Base-by-base conservation (phyloP, 176 grass and related monocot genomes). In the Aegilops sharonensis region DNA sequence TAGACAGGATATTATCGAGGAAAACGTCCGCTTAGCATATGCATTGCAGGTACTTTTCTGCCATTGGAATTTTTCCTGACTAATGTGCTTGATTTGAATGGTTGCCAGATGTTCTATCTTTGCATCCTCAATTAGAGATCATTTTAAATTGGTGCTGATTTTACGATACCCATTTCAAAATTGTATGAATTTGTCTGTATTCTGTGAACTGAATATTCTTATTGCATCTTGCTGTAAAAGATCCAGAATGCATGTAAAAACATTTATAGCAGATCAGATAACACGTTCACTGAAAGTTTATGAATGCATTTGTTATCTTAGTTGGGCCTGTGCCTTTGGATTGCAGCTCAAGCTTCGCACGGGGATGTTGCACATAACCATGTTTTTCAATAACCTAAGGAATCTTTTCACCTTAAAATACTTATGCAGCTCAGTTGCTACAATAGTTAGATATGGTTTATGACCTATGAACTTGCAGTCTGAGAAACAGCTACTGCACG, bases 1-100 rank as follows among this genome's bases (percentile, higher is more conserved):
- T 68, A 94, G 96, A 88, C 96, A 98, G 87, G 93, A 95, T 85
- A 92, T 98, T 84, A 89, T 94, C 11, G 96, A 98, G 82, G 93
- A 98, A 86, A 98, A 98, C 78, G 88, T 94, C 74, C 96, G 90
- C 47, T 87, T 98, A 23, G 78, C 92, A 50, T 91, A 94, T 87
- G 88, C 90, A 40, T 87, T 95, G 76, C 96, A 98, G 94, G 96
- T 95, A 95, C 50, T 79, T 79, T 37, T 71, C 25, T 70, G 1
- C 66, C 43, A 72, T 23, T 73, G 36, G 11, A 64, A 61, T 20
- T 59, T 27, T 66, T 36, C 68, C n/a, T 62, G 27, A 5, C 21
- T 48, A 63, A 10, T 86, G 64, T 72, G 37, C 39, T 52, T 24
- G 2, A 30, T 81, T 39, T 27, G 54, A 64, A 72, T 40, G 12